Evolutionary conservation across 768 basidiomycete genomes (phyloP), one percentile per base, ranked within the genome.

Genomic region (Trametes coccinea): DNA sequence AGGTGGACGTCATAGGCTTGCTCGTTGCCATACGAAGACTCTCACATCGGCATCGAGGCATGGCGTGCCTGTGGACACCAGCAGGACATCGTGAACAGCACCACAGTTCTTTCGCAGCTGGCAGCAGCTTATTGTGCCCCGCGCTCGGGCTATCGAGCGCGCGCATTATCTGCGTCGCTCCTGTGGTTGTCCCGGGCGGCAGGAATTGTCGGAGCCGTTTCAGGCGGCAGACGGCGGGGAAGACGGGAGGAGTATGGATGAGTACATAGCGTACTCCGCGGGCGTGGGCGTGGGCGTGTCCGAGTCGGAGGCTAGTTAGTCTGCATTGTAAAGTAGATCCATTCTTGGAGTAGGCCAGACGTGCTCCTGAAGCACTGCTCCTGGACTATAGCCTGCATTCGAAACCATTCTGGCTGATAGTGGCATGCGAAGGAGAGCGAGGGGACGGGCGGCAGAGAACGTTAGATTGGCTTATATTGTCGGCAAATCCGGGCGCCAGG

Each of bases 401-500:
- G 52, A 46, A 34, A 53, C 45, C 46, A 39, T 45, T 39, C 44
- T 48, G 47, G 49, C 45, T 49, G 37, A 49, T 50, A 49, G 60
- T 29, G 29, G 52, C 17, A 9, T 14, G 10, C 4, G 9, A 43
- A 30, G 51, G 55, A 37, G 14, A 31, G 17, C 29, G 44, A 48
- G 34, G 13, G 33, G 11, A 31, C 31, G 37, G 43, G 48, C 37
- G 53, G 60, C 46, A 49, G 46, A 10, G 34, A 37, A 37, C 47
- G 30, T 22, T 41, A 48, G 30, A 39, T 39, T 47, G 53, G 27
- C 60, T 51, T 65, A 59, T 65, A 59, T 61, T 48, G 41, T 58
- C 57, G 64, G 67, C 62, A 62, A 59, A 63, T 50, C 39, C 61
- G 59, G 64, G 64, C 67, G 67, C 67, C 56, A 59, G 55, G 51